phyloP scores from a whole-genome alignment of 2,329 filamentous ascomycete genomes.

The Botrytis byssoidea region DNA sequence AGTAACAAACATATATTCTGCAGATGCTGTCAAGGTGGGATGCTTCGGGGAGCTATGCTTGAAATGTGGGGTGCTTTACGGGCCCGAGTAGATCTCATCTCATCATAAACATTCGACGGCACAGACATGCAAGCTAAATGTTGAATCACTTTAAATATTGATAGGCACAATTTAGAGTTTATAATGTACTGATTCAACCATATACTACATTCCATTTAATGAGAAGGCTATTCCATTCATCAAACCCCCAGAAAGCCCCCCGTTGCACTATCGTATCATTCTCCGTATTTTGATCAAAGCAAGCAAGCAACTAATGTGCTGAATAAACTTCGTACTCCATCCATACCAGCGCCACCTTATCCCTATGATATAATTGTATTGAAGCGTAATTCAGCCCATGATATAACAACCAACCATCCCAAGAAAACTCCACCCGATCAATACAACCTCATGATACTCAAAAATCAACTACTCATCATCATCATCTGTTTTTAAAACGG shows the following conservation, averaged over 20 bases:
- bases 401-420: not conserved
- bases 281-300: not conserved
- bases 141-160: too few species aligned
- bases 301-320: not conserved
- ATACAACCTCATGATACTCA: not conserved
- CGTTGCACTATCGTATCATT: not conserved
- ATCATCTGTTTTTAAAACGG: conserved; percentile 30
- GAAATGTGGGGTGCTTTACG: not conserved
- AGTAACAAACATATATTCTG: not conserved
- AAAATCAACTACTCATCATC: conserved; percentile 19
- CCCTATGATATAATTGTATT: not conserved
- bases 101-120: not conserved
- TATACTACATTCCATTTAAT: not conserved
- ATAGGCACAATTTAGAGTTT: not conserved
- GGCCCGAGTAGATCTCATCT: not conserved
- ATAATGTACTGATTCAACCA: not conserved
- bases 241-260: too few species aligned
- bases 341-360: not conserved
- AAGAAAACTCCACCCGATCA: not conserved
- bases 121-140: not conserved
- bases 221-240: not conserved
- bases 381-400: not conserved
- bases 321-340: not conserved
- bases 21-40: not conserved
- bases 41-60: not conserved